Base-by-base conservation (phyloP, 805 yeast genomes). In the Ogataea haglerorum region DNA sequence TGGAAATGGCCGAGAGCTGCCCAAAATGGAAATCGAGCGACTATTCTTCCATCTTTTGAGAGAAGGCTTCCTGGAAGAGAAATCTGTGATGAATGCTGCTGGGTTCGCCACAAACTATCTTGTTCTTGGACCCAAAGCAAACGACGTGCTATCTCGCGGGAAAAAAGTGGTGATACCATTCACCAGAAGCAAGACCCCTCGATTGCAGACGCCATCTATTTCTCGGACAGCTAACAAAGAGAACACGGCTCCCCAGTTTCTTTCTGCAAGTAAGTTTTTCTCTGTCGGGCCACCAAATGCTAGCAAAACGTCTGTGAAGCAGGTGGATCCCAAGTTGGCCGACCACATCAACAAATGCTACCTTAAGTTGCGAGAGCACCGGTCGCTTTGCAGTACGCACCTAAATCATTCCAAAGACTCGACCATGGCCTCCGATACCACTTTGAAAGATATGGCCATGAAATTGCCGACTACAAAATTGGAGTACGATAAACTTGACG, bases 31-130 rank as follows among this genome's bases (percentile, higher is more conserved):
- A 25, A 71, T 86, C 22, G 96, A 90, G 60, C 69, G 98, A 46
- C 76, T 93, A 6, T 84, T 90, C 47, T 89, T 87, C 58, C 82
- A 82, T 49, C 64, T 93, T 43, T 72, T 87, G 19, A 75, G 85
- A 9, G 78, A 79, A 42, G 75, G 77, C 17, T 72, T 80, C 10
- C 60, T 93, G 25, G 72, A 71, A 43, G 97, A 90, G 57, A 83
- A 80, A 53, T 75, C 88, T 2, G 68, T 82, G 5, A 76, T 80
- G 70, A 85, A 80, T 51, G 78, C 74, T 15, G 74, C 78, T n/a
- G 95, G 96, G 0, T 90, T 82, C 66, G 85, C 95, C 0, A 68
- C 84, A 2, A 83, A 85, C 38, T 91, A 91, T 54, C 74, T 90
- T 5, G 70, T 70, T 47, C 50, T 71, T 1, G 95, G 95, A 0